phyloP scores from a whole-genome alignment of 495 filamentous ascomycete species.

The Penicillium robsamsonii region DNA sequence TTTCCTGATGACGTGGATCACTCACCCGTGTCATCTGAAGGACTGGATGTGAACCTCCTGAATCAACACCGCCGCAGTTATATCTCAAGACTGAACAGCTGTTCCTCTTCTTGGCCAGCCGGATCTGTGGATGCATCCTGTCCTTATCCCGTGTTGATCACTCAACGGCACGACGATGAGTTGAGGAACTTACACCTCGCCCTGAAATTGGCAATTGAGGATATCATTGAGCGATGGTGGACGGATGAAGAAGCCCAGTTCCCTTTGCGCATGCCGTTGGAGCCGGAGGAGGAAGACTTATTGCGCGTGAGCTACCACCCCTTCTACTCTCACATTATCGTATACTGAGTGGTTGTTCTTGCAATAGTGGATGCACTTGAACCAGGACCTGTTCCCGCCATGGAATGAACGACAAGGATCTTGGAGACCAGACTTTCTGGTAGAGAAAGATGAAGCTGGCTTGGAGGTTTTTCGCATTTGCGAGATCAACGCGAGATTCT shows the following conservation, averaged over 20 bases:
- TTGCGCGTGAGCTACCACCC: constrained; percentile 6
- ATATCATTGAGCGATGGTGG: constrained; percentile 47
- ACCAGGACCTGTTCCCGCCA: constrained; percentile 2
- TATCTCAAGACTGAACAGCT: not conserved
- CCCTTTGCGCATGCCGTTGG: constrained; percentile 39
- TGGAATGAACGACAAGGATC: constrained; percentile 22
- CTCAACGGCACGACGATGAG: not conserved
- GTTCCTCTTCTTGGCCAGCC: not conserved
- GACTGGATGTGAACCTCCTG: not conserved
- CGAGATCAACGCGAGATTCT: constrained; percentile 49
- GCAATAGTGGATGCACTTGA: not conserved
- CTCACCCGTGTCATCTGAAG: not conserved
- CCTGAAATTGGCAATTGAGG: constrained; percentile 25
- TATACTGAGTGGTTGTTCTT: not conserved
- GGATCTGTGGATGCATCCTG: not conserved
- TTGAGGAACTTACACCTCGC: not conserved
- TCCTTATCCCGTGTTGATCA: not conserved
- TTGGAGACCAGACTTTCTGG: constrained; percentile 47
- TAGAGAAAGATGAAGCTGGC: constrained; percentile 22
- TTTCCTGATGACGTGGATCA: not conserved
- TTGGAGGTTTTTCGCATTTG: constrained; percentile 34
- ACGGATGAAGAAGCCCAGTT: constrained; percentile 31
- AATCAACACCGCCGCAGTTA: not conserved
- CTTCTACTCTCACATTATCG: not conserved
- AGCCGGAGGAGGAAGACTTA: constrained; percentile 35